Percentiles rank a stretch among this genome's conserved stretches.
Conservation (phyloP, 1,139 yeast genomes). For the Saccharomyces hybrid region DNA sequence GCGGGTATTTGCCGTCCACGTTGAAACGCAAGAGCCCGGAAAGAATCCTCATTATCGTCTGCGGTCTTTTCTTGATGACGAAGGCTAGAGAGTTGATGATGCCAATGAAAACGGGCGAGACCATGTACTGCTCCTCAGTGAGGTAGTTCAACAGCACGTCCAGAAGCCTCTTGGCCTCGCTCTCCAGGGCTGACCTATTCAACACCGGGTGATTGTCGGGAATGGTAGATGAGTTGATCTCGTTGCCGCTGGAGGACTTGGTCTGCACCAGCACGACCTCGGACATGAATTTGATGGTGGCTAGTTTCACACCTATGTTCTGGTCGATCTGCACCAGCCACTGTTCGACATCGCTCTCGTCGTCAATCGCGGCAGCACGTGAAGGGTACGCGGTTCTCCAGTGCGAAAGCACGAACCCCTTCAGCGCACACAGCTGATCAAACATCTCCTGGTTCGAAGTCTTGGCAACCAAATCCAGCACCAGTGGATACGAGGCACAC, state of each 20-base stretch:
- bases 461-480: constrained; percentile 36
- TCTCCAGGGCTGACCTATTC: constrained; percentile 47
- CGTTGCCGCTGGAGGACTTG: constrained; percentile 2
- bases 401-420: constrained; percentile 28
- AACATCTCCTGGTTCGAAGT: constrained; percentile 33
- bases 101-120: constrained; percentile 50
- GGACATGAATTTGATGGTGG: constrained; percentile 65
- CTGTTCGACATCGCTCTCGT: constrained; percentile 39
- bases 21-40: constrained; percentile 38
- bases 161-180: constrained; percentile 64
- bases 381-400: constrained; percentile 33
- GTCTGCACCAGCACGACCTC: constrained; percentile 66
- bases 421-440: constrained; percentile 29
- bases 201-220: constrained; percentile 63
- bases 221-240: constrained; percentile 46
- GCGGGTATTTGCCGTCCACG: constrained; percentile 34
- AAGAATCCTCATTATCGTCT: constrained; percentile 40
- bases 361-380: constrained; percentile 29
- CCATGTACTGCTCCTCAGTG: constrained; percentile 45
- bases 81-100: constrained; percentile 46
- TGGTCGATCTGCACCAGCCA: constrained; percentile 28
- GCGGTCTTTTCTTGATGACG: constrained; percentile 51
- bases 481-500: constrained; percentile 30
- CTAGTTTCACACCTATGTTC: constrained; percentile 52
- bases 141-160: constrained; percentile 56